Percentiles rank a stretch among this genome's conserved stretches.
phyloP scores from a whole-genome alignment of 1,284 basidiomycete species.

The Rhodotorula sp. region DNA sequence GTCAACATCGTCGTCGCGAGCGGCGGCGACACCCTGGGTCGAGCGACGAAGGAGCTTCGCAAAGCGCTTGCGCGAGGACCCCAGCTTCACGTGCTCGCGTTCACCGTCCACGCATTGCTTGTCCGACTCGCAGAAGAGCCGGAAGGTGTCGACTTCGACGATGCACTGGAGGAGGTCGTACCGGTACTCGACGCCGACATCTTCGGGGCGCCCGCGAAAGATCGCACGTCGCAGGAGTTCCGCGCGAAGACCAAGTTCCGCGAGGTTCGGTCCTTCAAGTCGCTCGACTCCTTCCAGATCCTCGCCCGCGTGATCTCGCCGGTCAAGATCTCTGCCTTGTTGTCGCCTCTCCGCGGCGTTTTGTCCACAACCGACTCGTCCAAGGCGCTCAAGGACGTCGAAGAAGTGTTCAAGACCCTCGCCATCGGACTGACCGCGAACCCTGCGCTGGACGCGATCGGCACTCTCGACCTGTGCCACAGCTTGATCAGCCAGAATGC shows the following conservation, averaged over 20 bases:
- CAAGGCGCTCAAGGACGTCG: constrained; percentile 79
- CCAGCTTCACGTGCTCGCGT: constrained; percentile 89
- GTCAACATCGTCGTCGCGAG: constrained; percentile 75
- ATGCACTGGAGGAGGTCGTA: constrained; percentile 71
- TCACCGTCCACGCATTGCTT: constrained; percentile 76
- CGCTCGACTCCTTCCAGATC: constrained; percentile 78
- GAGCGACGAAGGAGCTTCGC: constrained; percentile 75
- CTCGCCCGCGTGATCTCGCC: constrained; percentile 75
- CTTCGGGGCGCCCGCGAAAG: constrained; percentile 89
- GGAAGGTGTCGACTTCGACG: constrained; percentile 65
- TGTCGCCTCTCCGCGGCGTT: constrained; percentile 77
- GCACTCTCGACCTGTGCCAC: constrained; percentile 79
- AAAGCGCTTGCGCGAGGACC: constrained; percentile 83
- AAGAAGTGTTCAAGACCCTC: constrained; percentile 82
- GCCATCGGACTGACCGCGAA: constrained; percentile 84
- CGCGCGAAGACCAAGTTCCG: constrained; percentile 77
- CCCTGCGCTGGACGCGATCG: constrained; percentile 64
- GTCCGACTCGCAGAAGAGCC: constrained; percentile 66
- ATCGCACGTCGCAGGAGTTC: constrained; percentile 84
- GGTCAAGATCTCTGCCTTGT: constrained; percentile 68
- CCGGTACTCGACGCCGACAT: constrained; percentile 87
- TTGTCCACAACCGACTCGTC: constrained; percentile 80
- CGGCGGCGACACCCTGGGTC: constrained; percentile 70
- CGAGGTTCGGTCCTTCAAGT: constrained; percentile 77
- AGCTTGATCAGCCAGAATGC: constrained; percentile 89